Percentiles rank a stretch among this genome's conserved stretches.
Evolutionary conservation across 345 rosid species (phyloP).

Genomic region (Salix purpurea): DNA sequence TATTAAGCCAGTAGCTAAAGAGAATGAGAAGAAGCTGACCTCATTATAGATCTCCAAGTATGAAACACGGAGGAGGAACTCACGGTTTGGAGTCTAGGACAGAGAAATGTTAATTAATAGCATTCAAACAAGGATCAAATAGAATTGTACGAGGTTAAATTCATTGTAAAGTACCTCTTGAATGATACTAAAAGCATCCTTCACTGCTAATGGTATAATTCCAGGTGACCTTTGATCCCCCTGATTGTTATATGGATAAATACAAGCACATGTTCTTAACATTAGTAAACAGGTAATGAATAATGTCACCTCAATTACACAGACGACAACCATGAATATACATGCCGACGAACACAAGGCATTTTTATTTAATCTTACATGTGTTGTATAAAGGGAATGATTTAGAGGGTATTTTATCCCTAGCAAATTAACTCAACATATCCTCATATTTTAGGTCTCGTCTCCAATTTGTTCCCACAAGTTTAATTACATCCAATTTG

Average conservation of each 20-base stretch:
- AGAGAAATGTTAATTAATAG: conserved; percentile 19
- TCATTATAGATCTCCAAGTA: conserved; percentile 97
- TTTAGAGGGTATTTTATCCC: background rate
- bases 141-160: conserved; percentile 3
- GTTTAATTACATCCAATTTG: no score
- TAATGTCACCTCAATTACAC: background rate
- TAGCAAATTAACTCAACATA: no score
- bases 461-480: no score
- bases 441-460: no score
- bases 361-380: background rate
- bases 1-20: background rate
- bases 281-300: conserved; percentile 1
- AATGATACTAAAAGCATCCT: conserved; percentile 93
- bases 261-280: conserved; percentile 2
- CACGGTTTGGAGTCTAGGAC: conserved; percentile 79
- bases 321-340: background rate
- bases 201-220: conserved; percentile 90
- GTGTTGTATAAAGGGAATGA: background rate
- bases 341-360: background rate
- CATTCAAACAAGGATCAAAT: conserved; percentile 6
- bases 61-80: conserved; percentile 94
- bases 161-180: conserved; percentile 68
- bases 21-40: conserved; percentile 45
- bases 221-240: conserved; percentile 99
- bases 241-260: conserved; percentile 39